A percentile compares a stretch with the other conserved stretches of the same genome.
Evolutionary conservation across 2,329 filamentous ascomycete species (phyloP).

Genomic region (Macrophomina tecta): DNA sequence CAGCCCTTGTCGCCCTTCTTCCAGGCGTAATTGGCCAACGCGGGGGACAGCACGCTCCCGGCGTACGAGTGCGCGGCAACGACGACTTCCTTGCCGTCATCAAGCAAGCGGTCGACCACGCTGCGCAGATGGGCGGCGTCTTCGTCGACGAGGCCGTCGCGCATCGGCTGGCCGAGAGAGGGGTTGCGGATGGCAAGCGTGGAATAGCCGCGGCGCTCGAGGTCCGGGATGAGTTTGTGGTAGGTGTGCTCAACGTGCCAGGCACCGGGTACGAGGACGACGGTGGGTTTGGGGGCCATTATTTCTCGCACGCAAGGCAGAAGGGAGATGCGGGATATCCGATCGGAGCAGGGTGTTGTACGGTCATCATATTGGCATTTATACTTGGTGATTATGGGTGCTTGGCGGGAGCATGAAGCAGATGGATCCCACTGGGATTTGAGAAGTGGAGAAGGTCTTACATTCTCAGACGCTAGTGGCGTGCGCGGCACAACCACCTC

Average conservation of each 20-base stretch:
- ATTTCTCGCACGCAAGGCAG: neutral
- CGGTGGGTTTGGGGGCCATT: conserved; percentile 25
- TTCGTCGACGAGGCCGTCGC: conserved; percentile 29
- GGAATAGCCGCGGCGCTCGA: conserved; percentile 32
- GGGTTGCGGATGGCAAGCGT: conserved; percentile 34
- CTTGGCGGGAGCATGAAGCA: too few relatives aligned
- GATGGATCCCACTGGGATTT: too few relatives aligned
- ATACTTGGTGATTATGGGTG: too few relatives aligned
- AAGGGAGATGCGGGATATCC: neutral
- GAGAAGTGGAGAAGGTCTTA: too few relatives aligned
- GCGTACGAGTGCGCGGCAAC: conserved; percentile 40
- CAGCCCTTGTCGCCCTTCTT: neutral
- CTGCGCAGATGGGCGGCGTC: conserved; percentile 34
- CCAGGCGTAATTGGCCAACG: neutral
- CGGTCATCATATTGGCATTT: too few relatives aligned
- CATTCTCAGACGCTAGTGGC: too few relatives aligned
- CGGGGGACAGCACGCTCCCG: conserved; percentile 34
- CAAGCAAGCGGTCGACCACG: conserved; percentile 30
- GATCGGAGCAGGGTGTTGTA: neutral
- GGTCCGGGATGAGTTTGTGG: conserved; percentile 31
- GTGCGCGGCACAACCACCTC: too few relatives aligned
- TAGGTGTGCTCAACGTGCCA: conserved; percentile 36
- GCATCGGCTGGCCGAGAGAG: conserved; percentile 31
- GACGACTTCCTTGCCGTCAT: conserved; percentile 34
- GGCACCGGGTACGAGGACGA: conserved; percentile 35